These are phyloP conservation scores for Orbilia brochopaga DNA, from an alignment of 2,329 filamentous ascomycete species.

Conservation along the genomic window DNA sequence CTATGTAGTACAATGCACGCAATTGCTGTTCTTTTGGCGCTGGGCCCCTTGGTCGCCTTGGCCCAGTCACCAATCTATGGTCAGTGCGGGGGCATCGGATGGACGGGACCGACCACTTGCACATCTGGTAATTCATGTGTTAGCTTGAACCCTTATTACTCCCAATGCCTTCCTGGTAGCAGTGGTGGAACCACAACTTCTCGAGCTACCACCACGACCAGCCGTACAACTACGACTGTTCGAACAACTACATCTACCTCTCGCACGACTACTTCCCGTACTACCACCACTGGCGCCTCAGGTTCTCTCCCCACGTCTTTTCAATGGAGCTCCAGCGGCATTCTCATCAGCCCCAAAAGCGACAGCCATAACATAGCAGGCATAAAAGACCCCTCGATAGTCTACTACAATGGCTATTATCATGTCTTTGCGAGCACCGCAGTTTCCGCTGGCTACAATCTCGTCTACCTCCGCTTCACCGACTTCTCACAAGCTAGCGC, in stretches of 20 bases:
- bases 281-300: no score
- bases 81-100: slow-evolving; percentile 58
- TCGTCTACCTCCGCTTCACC: slow-evolving; percentile 60
- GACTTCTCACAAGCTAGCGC: slow-evolving; percentile 56
- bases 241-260: no score
- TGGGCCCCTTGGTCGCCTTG: no score
- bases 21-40: no score
- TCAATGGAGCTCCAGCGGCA: slow-evolving; percentile 56
- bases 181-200: no score
- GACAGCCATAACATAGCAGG: slow-evolving; percentile 25
- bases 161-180: slow-evolving; percentile 52
- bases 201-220: no score
- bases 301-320: slow-evolving; percentile 54
- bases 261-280: no score
- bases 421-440: slow-evolving; percentile 60
- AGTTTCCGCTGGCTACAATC: slow-evolving; percentile 57
- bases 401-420: slow-evolving; percentile 58
- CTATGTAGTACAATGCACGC: no score
- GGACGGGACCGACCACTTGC: slow-evolving; percentile 51
- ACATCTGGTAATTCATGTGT: slow-evolving; percentile 50
- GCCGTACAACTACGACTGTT: no score
- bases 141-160: slow-evolving; percentile 51
- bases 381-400: slow-evolving; percentile 57
- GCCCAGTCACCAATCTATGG: no score
- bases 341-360: slow-evolving; percentile 55